Base-by-base conservation (phyloP, 768 basidiomycete species). In the Pleurotus pulmonarius region DNA sequence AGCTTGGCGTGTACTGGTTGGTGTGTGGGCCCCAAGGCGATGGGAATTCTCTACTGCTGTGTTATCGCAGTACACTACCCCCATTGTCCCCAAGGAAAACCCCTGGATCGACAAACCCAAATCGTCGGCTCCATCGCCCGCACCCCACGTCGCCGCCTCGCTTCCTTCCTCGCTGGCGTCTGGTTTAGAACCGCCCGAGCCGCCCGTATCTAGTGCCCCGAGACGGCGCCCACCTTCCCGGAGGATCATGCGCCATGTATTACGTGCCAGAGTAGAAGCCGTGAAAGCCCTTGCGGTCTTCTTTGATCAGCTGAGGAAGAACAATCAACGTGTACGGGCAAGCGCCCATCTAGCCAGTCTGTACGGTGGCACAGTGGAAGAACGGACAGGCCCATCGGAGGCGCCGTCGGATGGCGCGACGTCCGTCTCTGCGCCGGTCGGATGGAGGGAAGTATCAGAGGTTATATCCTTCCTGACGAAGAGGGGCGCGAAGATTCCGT, bases 1-100 rank as follows among this genome's bases (percentile, higher is more conserved):
- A 4, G 86, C 94, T n/a, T 99, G 96, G 94, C 87, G 93, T 54
- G 86, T 97, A n/a, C 81, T 99, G 12, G 83, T 98, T 60, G 97
- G 95, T 5, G 85, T 98, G 11, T 98, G 97, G 97, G 80, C 82
- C 0, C 94, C 95, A 4, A 86, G 83, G 67, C 76, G 73, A 45
- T 92, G 87, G 86, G 95, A 97, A 61, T 75, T 95, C 44, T 82
- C 91, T 4, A 68, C 90, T 22, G 66, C 82, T n/a, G 84, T 88
- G 3, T 79, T 96, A 49, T 76, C 85, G 12, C 85, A 82, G 56
- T 92, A 91, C 67, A 90, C 82, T 6, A 83, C 79, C 13, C 88
- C 90, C 3, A 70, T 70, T 15, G 73, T 76, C 9, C 90, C 90
- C 1, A 80, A 86, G 5, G 82, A 82, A 63, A 92, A 79, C 61